Evolutionary conservation across 2,329 filamentous ascomycete species (phyloP).

Genomic region (Diaporthe destruens): DNA sequence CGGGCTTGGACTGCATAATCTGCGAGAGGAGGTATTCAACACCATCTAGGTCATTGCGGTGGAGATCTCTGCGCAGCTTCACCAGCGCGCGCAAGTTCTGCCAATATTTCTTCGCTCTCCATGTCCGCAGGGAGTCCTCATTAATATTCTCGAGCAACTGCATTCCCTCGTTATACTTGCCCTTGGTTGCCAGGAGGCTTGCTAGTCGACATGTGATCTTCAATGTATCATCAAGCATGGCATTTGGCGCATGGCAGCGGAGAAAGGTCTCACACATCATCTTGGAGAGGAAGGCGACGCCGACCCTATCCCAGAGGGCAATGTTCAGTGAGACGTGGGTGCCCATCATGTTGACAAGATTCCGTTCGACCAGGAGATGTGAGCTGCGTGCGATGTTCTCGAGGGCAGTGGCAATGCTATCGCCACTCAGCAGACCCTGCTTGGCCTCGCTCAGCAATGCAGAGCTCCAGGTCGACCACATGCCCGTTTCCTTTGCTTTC

Average conservation of each 20-base stretch:
- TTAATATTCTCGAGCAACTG: constrained; percentile 64
- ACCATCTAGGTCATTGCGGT: constrained; percentile 65
- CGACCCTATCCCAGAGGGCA: constrained; percentile 82
- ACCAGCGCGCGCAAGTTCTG: constrained; percentile 75
- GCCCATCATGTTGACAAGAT: constrained; percentile 79
- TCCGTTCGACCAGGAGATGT: constrained; percentile 82
- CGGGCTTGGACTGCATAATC: constrained; percentile 63
- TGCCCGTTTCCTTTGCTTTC: constrained; percentile 87
- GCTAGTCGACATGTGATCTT: constrained; percentile 80
- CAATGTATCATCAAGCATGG: constrained; percentile 80
- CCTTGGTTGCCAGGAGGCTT: constrained; percentile 73
- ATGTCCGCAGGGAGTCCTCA: constrained; percentile 68
- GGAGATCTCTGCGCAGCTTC: constrained; percentile 73
- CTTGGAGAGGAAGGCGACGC: constrained; percentile 67
- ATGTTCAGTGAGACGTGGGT: constrained; percentile 79
- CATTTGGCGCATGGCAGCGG: constrained; percentile 72
- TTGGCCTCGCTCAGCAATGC: constrained; percentile 89
- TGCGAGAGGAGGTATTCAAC: constrained; percentile 65
- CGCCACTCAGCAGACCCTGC: constrained; percentile 78
- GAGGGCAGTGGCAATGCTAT: constrained; percentile 72
- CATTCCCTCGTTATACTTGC: constrained; percentile 78
- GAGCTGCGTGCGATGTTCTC: constrained; percentile 87
- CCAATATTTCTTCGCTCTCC: constrained; percentile 84
- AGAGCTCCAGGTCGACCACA: constrained; percentile 87
- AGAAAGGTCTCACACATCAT: constrained; percentile 80